Evolutionary conservation across 768 basidiomycete genomes (phyloP).

Genomic region (Boletellus ananas): DNA sequence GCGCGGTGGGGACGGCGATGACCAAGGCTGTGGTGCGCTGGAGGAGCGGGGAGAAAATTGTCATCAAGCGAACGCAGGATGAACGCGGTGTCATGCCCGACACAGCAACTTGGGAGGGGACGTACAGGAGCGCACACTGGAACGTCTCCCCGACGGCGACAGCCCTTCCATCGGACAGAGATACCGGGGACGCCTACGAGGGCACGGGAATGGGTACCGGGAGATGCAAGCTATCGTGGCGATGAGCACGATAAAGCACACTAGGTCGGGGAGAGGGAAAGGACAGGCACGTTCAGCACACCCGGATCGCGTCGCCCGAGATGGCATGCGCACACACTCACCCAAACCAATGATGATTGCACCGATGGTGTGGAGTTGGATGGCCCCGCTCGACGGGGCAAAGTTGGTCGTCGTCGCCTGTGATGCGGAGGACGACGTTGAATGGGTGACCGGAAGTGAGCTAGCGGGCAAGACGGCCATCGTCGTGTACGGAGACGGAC

Average conservation of each 20-base stretch:
- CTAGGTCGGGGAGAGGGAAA: not conserved
- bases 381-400: not conserved
- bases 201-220: not conserved
- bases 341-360: conserved; percentile 13
- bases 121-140: not conserved
- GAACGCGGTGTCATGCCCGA: no score
- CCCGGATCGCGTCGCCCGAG: not conserved
- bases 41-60: no score
- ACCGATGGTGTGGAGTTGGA: conserved; percentile 10
- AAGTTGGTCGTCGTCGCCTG: no score
- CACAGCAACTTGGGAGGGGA: no score
- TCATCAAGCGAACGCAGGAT: no score
- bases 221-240: not conserved
- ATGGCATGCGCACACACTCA: not conserved
- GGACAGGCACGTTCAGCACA: no score
- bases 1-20: not conserved
- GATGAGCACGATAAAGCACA: conserved; percentile 13
- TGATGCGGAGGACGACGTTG: no score
- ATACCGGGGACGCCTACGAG: not conserved
- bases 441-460: no score
- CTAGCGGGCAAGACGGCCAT: no score
- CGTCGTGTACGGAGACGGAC: not conserved
- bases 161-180: not conserved
- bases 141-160: not conserved
- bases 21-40: no score